These are phyloP conservation scores for Tulasnella sp. DNA, from an alignment of 768 basidiomycete genomes.

Conservation along the genomic window DNA sequence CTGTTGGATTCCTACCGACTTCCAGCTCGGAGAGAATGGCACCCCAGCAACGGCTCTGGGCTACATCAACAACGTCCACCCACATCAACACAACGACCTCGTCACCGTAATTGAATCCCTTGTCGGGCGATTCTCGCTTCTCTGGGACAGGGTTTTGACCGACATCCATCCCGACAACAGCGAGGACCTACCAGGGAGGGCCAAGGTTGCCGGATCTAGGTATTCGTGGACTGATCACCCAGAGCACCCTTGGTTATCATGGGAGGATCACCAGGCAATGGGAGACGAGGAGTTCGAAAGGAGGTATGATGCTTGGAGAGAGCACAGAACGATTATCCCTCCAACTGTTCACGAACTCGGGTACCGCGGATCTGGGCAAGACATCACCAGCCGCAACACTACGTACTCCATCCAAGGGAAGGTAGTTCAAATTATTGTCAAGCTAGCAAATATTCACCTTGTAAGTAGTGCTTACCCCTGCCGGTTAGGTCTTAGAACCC, in stretches of 20 bases:
- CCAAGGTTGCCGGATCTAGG: background rate
- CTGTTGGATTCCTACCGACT: constrained; percentile 23
- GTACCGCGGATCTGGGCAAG: background rate
- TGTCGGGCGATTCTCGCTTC: background rate
- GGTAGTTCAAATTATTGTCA: too few species aligned
- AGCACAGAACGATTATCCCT: background rate
- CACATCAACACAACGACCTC: background rate
- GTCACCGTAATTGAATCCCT: background rate
- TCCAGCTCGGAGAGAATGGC: background rate
- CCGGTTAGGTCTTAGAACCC: too few species aligned
- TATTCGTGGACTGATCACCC: background rate
- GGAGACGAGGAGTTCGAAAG: background rate
- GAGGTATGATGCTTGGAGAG: background rate
- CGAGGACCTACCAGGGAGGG: background rate
- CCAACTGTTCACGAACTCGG: background rate
- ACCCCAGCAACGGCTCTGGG: background rate
- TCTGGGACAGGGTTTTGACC: constrained; percentile 13
- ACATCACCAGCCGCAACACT: too few species aligned
- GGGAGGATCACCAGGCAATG: background rate
- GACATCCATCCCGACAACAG: constrained; percentile 7
- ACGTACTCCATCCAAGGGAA: too few species aligned
- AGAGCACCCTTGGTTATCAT: background rate
- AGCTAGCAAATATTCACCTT: too few species aligned
- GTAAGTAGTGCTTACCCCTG: too few species aligned
- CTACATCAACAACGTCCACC: constrained; percentile 26